These are phyloP conservation scores for Pythium chondricola DNA, from an alignment of 352 stramenopile species.

Conservation along the genomic window DNA sequence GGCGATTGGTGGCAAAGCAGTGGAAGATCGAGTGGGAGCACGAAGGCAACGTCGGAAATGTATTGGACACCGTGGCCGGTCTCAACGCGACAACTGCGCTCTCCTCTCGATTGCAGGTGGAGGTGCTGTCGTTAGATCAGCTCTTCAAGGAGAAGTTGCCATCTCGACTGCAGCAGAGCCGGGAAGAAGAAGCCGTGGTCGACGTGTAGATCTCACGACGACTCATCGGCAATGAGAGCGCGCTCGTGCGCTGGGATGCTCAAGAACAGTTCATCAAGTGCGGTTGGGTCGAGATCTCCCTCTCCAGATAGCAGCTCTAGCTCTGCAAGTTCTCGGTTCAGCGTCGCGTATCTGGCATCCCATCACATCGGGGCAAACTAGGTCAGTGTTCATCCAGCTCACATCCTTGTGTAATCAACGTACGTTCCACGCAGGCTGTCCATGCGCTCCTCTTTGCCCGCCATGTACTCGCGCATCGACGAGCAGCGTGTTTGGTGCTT, in stretches of 20 bases:
- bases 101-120: constrained; percentile 18
- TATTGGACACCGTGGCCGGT: constrained; percentile 19
- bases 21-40: constrained; percentile 27
- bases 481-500: constrained; percentile 38
- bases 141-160: constrained; percentile 75
- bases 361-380: too few species aligned
- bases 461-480: constrained; percentile 12
- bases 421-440: constrained; percentile 11
- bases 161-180: constrained; percentile 54
- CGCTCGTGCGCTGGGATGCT: constrained; percentile 37
- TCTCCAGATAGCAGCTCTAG: constrained; percentile 34
- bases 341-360: constrained; percentile 29
- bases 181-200: constrained; percentile 66
- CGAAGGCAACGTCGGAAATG: constrained; percentile 22
- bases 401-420: constrained; percentile 2
- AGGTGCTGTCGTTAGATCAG: constrained; percentile 44
- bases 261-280: constrained; percentile 40
- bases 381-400: too few species aligned
- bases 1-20: constrained; percentile 18
- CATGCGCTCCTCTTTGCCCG: constrained; percentile 21
- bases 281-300: constrained; percentile 24
- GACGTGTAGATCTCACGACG: constrained; percentile 34
- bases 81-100: constrained; percentile 19
- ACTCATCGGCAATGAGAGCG: neutral
- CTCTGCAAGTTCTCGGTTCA: constrained; percentile 31